Percentiles rank a stretch among this genome's conserved stretches.
Evolutionary conservation across 495 filamentous ascomycete genomes (phyloP).

Genomic region (Daldinia decipiens): DNA sequence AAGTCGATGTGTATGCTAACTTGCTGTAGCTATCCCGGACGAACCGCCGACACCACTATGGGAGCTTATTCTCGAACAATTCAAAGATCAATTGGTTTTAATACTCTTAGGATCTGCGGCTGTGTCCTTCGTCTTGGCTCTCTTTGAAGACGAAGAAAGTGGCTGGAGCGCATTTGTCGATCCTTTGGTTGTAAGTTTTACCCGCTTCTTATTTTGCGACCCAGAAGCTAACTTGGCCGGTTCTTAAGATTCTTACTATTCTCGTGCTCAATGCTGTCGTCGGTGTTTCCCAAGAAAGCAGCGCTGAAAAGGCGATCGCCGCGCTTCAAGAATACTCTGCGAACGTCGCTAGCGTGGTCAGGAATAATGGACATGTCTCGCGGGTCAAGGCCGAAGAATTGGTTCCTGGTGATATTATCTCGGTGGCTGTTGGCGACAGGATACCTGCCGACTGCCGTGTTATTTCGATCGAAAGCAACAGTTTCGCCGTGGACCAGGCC

Average conservation of each 20-base stretch:
- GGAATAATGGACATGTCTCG: conserved; percentile 76
- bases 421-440: conserved; percentile 89
- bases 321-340: conserved; percentile 99
- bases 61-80: conserved; percentile 96
- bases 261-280: conserved; percentile 96
- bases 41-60: conserved; percentile 97
- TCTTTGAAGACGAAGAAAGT: conserved; percentile 86
- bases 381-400: conserved; percentile 92
- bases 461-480: conserved; percentile 93
- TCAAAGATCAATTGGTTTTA: conserved; percentile 98
- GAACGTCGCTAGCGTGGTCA: conserved; percentile 93
- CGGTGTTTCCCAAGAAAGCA: conserved; percentile 97
- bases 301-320: conserved; percentile 97
- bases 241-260: conserved; percentile 91
- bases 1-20: conserved; percentile 40
- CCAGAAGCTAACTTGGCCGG: conserved; percentile 26
- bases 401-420: conserved; percentile 93
- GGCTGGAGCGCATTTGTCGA: conserved; percentile 99
- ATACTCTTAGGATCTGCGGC: conserved; percentile 93
- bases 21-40: conserved; percentile 81
- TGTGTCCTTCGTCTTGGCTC: conserved; percentile 92
- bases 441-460: conserved; percentile 97
- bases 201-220: conserved; percentile 9
- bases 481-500: conserved; percentile 94
- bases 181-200: conserved; percentile 80